A percentile compares a stretch with the other conserved stretches of the same genome.
Conservation (phyloP, 2,329 filamentous ascomycete genomes). For the Emmonsia crescens region DNA sequence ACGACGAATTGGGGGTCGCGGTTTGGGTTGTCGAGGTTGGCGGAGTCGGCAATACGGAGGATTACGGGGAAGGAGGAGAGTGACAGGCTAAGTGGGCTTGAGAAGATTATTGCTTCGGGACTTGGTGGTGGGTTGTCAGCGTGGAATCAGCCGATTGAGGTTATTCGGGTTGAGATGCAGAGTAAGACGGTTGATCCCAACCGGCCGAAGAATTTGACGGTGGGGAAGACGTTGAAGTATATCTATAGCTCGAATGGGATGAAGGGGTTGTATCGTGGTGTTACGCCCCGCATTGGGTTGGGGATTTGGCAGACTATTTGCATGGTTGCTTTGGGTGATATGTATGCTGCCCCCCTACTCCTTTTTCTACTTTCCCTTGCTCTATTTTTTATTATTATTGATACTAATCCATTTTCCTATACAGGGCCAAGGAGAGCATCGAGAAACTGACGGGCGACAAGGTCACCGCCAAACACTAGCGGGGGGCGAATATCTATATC, state of each 20-base stretch:
- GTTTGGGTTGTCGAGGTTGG: conserved; percentile 85
- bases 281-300: conserved; percentile 85
- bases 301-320: conserved; percentile 99
- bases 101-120: conserved; percentile 81
- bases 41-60: conserved; percentile 76
- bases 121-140: conserved; percentile 89
- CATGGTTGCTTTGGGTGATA: conserved; percentile 98
- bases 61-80: conserved; percentile 66
- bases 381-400: conserved; percentile 7
- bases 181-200: conserved; percentile 97
- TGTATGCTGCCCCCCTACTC: conserved; percentile 50
- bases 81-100: conserved; percentile 64
- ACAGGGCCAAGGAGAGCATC: conserved; percentile 53
- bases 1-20: conserved; percentile 99
- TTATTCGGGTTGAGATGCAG: conserved; percentile 99
- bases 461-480: conserved; percentile 56
- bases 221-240: conserved; percentile 69
- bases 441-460: conserved; percentile 54
- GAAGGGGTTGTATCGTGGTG: conserved; percentile 89
- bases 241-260: conserved; percentile 85
- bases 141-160: conserved; percentile 99
- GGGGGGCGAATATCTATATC: no score
- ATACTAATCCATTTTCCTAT: conserved; percentile 20
- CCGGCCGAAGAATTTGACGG: conserved; percentile 97
- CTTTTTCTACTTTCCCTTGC: neutral